Evolutionary conservation across 2,329 filamentous ascomycete species (phyloP), one percentile per base, ranked within the genome.

Genomic region (Ceratocystis ficicola): DNA sequence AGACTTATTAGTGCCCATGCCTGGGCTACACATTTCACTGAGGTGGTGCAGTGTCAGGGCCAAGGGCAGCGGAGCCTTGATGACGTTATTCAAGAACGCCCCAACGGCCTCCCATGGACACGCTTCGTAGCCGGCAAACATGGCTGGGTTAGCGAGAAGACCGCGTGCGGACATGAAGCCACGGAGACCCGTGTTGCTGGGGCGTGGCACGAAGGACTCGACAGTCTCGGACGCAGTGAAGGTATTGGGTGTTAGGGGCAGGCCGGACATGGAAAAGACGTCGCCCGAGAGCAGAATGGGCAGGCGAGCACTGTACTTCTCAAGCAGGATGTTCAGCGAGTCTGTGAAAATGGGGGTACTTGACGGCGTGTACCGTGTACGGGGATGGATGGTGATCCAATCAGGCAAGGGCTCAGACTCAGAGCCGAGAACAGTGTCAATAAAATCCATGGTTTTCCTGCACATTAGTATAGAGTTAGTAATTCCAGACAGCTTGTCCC

Each of bases 141-240:
- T 74, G 2, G 84, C 83, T 1, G 86, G 86, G 73, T 89, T 88
- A 70, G 83, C 77, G 52, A 89, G 79, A 2, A 89, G 77, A 7
- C 85, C 86, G 61, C 86, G 80, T 6, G 86, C 86, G 22, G 86
- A 84, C 86, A 89, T 89, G 65, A 89, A 81, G 44, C 86, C 84
- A 1, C 81, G 75, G 6, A 86, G 77, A 44, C 80, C 76, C 4
- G 79, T 81, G 78, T 75, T 76, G 70, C 73, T 75, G 20, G 75
- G 76, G 3, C 69, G 72, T 1, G 72, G 69, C 55, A 52, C 30
- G 28, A 65, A 66, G 67, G 65, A 17, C 69, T 72, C 48, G 72
- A 71, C 32, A 71, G 72, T 5, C 22, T 25, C 50, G 70, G 70
- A 46, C 66, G 66, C n/a, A 66, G 66, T 72, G 30, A 75, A 70